Base-by-base conservation (phyloP, 2,329 filamentous ascomycete genomes). In the Calonectria hawksworthii region DNA sequence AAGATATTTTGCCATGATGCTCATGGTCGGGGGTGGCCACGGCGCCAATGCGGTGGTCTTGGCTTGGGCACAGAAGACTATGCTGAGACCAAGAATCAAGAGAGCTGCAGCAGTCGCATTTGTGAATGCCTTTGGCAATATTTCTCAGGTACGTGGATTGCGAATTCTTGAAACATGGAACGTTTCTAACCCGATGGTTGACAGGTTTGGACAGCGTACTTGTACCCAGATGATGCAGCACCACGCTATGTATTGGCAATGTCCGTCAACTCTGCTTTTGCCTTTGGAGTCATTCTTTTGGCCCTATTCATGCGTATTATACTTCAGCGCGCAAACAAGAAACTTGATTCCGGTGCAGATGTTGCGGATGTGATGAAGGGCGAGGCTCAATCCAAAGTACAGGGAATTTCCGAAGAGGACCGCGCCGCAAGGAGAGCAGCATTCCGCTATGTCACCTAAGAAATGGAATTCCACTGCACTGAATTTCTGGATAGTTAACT, bases 1-100 rank as follows among this genome's bases (percentile, higher is more conserved):
- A 26, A 52, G 72, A 54, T 74, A 74, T 41, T 74, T 74, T 61
- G 72, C 72, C 61, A 74, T 74, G 72, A 70, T 74, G 72, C 50
- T 70, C n/a, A 74, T 74, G 72, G 72, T 74, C 16, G 67, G 67
- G 16, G 72, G 72, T 32, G 72, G 72, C 18, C 72, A 70, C 32
- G 72, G 72, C 21, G 72, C 72, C 32, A 74, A 70, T 44, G 72
- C 67, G 9, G 72, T 74, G n/a, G 72, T 74, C 9, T 38, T 74
- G 51, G 72, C 72, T 5, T 74, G 72, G 72, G 44, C 68, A 10
- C 67, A 74, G 28, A 74, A 74, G 41, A 74, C 72, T 16, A 74
- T 74, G 67, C 38, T 70, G 14, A 61, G 72, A 28, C 72, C 67
- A 8, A 51, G 67, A 44, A 74, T 74, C 32, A 74, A 74, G 68